These are phyloP conservation scores for Ophiocordyceps camponoti-leonardi DNA, from an alignment of 2,329 filamentous ascomycete species.

Conservation along the genomic window DNA sequence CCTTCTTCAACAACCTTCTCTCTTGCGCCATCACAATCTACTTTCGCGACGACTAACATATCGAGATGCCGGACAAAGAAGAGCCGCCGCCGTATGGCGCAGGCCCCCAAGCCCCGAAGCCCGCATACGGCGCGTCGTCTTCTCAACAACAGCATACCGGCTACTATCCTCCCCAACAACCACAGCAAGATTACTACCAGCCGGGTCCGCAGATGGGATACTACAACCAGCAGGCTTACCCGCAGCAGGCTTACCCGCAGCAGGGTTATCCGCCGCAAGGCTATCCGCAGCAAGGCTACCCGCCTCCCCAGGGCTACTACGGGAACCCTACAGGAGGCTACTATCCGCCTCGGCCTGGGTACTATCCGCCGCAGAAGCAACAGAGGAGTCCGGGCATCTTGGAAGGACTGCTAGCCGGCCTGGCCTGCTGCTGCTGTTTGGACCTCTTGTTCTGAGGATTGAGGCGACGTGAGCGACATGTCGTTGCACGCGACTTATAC, in stretches of 20 bases:
- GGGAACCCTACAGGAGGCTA: slow-evolving; percentile 14
- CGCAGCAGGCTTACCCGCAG: slow-evolving; percentile 11
- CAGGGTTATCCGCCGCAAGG: neutral
- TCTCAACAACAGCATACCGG: slow-evolving; percentile 10
- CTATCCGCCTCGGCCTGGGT: slow-evolving; percentile 19
- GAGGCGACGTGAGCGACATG: neutral
- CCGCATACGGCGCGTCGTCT: slow-evolving; percentile 23
- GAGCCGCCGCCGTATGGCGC: slow-evolving; percentile 31
- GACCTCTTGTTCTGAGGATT: slow-evolving; percentile 33
- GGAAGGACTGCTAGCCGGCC: slow-evolving; percentile 28
- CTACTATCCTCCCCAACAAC: slow-evolving; percentile 11
- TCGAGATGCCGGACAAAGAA: slow-evolving; percentile 23
- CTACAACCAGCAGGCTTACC: slow-evolving; percentile 17
- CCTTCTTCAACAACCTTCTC: neutral
- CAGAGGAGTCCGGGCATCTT: slow-evolving; percentile 19
- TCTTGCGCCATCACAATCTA: neutral
- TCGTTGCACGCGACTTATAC: too few relatives aligned
- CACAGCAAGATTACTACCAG: slow-evolving; percentile 20
- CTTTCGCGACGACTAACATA: neutral
- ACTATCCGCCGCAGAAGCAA: slow-evolving; percentile 16
- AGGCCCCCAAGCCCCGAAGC: slow-evolving; percentile 20
- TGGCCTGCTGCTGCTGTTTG: slow-evolving; percentile 42
- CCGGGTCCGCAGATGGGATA: slow-evolving; percentile 25
- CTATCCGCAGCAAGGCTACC: neutral
- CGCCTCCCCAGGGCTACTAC: slow-evolving; percentile 14